phyloP scores from a whole-genome alignment of 805 yeast species.

The Groenewaldozyma salmanticensis region DNA sequence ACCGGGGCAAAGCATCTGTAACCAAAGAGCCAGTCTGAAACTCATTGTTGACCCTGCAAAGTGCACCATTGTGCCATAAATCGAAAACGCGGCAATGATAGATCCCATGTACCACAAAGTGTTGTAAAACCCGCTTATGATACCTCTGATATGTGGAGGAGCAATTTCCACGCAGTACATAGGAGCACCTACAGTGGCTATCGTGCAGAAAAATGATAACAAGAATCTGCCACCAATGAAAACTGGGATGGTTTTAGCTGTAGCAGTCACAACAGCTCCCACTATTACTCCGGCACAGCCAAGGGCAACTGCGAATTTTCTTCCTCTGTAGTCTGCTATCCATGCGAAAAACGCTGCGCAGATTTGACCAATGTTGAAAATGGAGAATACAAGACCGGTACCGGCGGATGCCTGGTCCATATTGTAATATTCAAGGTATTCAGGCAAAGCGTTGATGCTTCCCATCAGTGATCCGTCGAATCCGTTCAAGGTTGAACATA shows the following conservation, averaged over 20 bases:
- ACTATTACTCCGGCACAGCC: constrained; percentile 13
- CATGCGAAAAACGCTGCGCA: constrained; percentile 10
- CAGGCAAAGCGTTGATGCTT: constrained; percentile 12
- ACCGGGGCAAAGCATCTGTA: constrained; percentile 8
- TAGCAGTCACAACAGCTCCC: constrained; percentile 10
- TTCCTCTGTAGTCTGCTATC: constrained; percentile 9
- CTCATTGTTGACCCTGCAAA: constrained; percentile 1
- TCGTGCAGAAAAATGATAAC: constrained; percentile 10
- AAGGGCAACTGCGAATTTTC: constrained; percentile 9
- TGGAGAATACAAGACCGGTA: constrained; percentile 13
- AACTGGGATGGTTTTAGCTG: constrained; percentile 5
- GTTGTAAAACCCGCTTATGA: constrained; percentile 13
- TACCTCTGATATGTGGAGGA: constrained; percentile 15
- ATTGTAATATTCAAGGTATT: constrained; percentile 10
- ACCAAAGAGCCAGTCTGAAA: constrained; percentile 10
- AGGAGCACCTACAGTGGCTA: constrained; percentile 11
- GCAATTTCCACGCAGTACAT: constrained; percentile 13
- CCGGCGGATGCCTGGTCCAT: constrained; percentile 8
- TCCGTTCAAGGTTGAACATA: constrained; percentile 12
- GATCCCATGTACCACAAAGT: constrained; percentile 10
- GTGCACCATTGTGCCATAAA: constrained; percentile 5
- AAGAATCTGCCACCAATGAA: constrained; percentile 14
- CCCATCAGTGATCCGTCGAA: constrained; percentile 15
- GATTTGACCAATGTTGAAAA: constrained; percentile 12
- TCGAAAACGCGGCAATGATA: constrained; percentile 9